Base-by-base conservation (phyloP, 805 yeast genomes). In the Suhomyces vadensis region DNA sequence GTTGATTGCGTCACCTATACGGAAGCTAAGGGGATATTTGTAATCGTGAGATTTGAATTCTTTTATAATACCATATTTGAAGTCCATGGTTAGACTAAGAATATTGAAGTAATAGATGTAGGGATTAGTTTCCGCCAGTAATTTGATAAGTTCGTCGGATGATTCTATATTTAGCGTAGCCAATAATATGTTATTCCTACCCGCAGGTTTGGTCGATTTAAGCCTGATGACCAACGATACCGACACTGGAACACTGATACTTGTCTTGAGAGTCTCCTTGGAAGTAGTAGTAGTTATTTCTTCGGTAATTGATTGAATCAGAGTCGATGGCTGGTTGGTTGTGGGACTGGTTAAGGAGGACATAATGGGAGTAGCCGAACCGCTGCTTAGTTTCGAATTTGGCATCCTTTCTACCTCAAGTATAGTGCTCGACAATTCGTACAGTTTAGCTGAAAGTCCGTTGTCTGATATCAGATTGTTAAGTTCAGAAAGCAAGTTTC, bases 81-180 rank as follows among this genome's bases (percentile, higher is more conserved):
- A 62, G n/a, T 53, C 56, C 36, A 64, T 52, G 1, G 47, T 40
- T 14, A 65, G 40, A 31, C 56, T 51, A 27, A 54, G 31, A 14
- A 67, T 60, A 26, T 55, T 51, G 43, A 62, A 58, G 33, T 25
- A 41, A 45, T 54, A 58, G 19, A 37, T 40, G 9, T 50, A 43
- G 16, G 39, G 44, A 19, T 31, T 27, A 16, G 37, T 50, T n/a
- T 17, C 27, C n/a, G n/a, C n/a, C 48, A 38, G 37, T 8, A 31
- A 16, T 21, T 37, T 50, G 33, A 54, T 57, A 11, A 77, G 57
- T 25, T 60, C 72, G 2, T 73, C 75, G 1, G 81, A 68, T 2
- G 73, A 62, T 45, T 76, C 81, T 8, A 79, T 57, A 42, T 73
- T 77, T 36, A 79, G 56, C 0, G 78, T 73, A 1, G 80, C 71